Evolutionary conservation across 176 grass and related monocot genomes (phyloP), one percentile per base, ranked within the genome.

Genomic region (Hyparrhenia diplandra): DNA sequence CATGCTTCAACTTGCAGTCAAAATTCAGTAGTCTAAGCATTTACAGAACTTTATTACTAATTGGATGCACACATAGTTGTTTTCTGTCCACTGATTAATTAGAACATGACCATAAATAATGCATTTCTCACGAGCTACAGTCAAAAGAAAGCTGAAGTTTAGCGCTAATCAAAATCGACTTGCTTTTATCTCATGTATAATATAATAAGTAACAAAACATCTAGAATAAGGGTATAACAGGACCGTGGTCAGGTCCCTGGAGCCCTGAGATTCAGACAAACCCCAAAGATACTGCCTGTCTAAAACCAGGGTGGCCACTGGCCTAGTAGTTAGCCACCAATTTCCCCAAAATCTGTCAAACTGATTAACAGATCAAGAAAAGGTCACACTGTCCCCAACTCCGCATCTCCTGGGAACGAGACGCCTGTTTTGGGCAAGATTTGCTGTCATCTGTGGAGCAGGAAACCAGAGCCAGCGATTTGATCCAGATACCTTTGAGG

Each of bases 401-500:
- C n/a, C n/a, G n/a, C n/a, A n/a, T n/a, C 0, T 54, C 30, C 1
- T 7, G 13, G 9, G 31, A 49, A 10, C 8, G 4, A 39, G 32
- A 29, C n/a, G n/a, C 30, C 62, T 24, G 30, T 1, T 67, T 24
- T 16, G 14, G 76, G 59, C 12, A 80, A 28, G 39, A 71, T 69
- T 41, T 13, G 10, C n/a, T 23, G 37, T 20, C 31, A 30, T 31
- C 79, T 70, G 3, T 5, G 67, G 25, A 61, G 13, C 25, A 30
- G n/a, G 52, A 70, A 70, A 21, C 24, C 23, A 79, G 5, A 46
- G 28, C 13, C 37, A 17, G 32, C 13, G 6, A 2, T 24, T 34
- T 67, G 30, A 37, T 16, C 5, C 17, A 23, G 14, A 42, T 70
- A 97, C 95, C 95, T 97, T 97, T 97, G 78, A 97, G 86, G 70